These are phyloP conservation scores for Pythium rhizo-oryzae DNA, from an alignment of 352 stramenopile species.

Conservation along the genomic window DNA sequence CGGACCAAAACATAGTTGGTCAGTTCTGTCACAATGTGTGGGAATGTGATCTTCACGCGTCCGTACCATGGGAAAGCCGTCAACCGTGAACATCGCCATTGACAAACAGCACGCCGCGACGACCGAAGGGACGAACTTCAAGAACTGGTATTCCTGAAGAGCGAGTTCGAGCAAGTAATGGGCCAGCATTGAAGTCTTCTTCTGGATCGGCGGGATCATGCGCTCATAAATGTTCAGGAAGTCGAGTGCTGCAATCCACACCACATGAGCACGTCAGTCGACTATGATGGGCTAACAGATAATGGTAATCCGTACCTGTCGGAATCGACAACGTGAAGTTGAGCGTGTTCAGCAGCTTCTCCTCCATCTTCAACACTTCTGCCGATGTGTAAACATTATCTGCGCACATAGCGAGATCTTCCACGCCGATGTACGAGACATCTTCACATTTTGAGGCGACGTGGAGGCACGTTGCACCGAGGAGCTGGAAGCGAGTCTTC, in stretches of 20 bases:
- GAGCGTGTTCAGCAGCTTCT: conserved; percentile 92
- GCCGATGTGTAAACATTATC: conserved; percentile 91
- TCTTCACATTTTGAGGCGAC: conserved; percentile 93
- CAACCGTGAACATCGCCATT: conserved; percentile 85
- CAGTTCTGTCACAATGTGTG: not conserved
- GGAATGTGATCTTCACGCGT: not conserved
- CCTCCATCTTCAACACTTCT: conserved; percentile 91
- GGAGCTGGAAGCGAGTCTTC: conserved; percentile 88
- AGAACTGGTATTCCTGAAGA: conserved; percentile 89
- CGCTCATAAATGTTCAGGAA: conserved; percentile 91
- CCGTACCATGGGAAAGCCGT: conserved; percentile 79
- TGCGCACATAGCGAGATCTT: conserved; percentile 91
- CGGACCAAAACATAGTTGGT: conserved; percentile 1
- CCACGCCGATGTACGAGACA: conserved; percentile 92
- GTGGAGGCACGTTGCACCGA: conserved; percentile 90
- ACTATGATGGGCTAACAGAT: not conserved
- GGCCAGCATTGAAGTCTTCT: conserved; percentile 87
- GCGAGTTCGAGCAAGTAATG: conserved; percentile 89
- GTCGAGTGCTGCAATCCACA: conserved; percentile 57
- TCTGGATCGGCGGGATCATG: conserved; percentile 83
- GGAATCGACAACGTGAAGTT: conserved; percentile 91
- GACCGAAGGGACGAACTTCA: conserved; percentile 85
- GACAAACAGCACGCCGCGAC: conserved; percentile 84
- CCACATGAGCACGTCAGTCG: no score
- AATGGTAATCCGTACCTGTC: conserved; percentile 52